Evolutionary conservation across 2,329 filamentous ascomycete species (phyloP).

Genomic region (Monascus ruber): DNA sequence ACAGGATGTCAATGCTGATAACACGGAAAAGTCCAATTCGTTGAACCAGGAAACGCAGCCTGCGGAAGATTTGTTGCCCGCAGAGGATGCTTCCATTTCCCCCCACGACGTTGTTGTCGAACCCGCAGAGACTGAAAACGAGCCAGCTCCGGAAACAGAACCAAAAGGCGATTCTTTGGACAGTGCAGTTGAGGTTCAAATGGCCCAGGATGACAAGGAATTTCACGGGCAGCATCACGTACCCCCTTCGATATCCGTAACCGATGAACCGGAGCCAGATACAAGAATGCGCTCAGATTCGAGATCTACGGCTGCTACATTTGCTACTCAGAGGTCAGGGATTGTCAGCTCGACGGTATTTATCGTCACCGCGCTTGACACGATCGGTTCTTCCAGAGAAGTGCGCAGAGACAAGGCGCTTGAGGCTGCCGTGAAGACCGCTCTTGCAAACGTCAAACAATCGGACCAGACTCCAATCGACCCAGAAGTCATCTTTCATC

Average conservation of each 20-base stretch:
- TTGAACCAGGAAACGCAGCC: constrained; percentile 3
- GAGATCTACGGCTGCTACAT: constrained; percentile 45
- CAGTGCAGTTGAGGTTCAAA: constrained; percentile 6
- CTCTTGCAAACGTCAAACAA: constrained; percentile 75
- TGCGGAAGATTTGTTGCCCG: constrained; percentile 7
- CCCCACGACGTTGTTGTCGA: constrained; percentile 14
- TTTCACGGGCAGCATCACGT: constrained; percentile 7
- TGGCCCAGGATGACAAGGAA: constrained; percentile 6
- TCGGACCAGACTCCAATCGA: constrained; percentile 71
- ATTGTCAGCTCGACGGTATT: constrained; percentile 92
- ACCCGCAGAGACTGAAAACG: constrained; percentile 9
- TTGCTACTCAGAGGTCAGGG: constrained; percentile 42
- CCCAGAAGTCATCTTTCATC: constrained; percentile 83
- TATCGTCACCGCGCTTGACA: constrained; percentile 83
- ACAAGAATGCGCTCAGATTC: constrained; percentile 47
- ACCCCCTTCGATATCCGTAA: constrained; percentile 7
- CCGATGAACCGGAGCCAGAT: constrained; percentile 14
- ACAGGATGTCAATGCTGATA: constrained; percentile 16
- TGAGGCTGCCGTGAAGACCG: constrained; percentile 67
- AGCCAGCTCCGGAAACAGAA: constrained; percentile 10
- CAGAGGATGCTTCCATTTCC: constrained; percentile 14
- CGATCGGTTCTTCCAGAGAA: constrained; percentile 84
- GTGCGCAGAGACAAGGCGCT: constrained; percentile 77
- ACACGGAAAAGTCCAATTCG: constrained; percentile 4
- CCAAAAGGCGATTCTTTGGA: constrained; percentile 7